These are phyloP conservation scores for Casuarina glauca DNA, from an alignment of 306 rosid species.

Conservation along the genomic window DNA sequence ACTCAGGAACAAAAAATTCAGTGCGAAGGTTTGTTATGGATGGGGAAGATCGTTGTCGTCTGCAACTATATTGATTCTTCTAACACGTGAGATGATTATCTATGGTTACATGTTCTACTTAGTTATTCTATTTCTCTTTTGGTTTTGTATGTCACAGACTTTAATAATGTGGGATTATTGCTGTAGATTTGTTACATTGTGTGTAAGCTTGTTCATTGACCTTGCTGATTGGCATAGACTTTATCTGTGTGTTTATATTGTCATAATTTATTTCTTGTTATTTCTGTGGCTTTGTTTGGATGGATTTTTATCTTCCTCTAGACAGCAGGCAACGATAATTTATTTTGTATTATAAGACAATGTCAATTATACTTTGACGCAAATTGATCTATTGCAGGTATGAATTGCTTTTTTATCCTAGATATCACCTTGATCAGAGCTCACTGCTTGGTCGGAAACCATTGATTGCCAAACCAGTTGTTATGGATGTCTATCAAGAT, in stretches of 20 bases:
- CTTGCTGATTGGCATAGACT: not conserved
- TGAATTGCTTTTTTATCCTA: conserved; percentile 93
- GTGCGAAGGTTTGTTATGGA: conserved; percentile 94
- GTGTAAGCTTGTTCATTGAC: not conserved
- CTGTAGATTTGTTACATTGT: conserved; percentile 1
- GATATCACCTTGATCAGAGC: conserved; percentile 98
- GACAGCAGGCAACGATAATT: not conserved
- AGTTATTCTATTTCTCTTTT: conserved; percentile 26
- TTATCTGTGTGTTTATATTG: not conserved
- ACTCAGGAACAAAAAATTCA: conserved; percentile 90
- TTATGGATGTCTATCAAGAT: conserved; percentile 96
- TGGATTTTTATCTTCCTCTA: not conserved
- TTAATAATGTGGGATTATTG: conserved; percentile 8
- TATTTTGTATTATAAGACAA: conserved; percentile 27
- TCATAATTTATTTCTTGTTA: not conserved
- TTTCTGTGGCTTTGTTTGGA: conserved; percentile 6
- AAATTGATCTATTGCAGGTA: conserved; percentile 58
- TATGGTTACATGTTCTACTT: conserved; percentile 22
- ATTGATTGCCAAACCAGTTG: conserved; percentile 89
- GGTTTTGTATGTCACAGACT: conserved; percentile 18
- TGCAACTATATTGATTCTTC: conserved; percentile 90
- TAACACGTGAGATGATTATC: conserved; percentile 68
- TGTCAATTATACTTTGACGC: conserved; percentile 17
- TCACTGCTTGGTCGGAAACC: conserved; percentile 84
- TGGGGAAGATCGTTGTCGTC: conserved; percentile 96